Conservation (phyloP, 345 rosid genomes). For the Citropsis articulata region DNA sequence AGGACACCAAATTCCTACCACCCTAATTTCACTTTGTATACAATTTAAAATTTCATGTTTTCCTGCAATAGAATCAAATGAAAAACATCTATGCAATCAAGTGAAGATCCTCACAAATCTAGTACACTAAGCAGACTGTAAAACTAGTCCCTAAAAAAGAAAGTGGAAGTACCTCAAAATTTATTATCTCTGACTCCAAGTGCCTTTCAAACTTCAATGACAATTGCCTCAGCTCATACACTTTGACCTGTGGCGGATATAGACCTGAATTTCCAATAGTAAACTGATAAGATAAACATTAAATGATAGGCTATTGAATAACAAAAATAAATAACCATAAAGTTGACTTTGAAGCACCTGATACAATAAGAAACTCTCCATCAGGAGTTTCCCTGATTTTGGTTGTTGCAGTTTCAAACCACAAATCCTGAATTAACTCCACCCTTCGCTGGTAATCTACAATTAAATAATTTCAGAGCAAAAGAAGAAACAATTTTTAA, state of each 20-base stretch:
- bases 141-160: background rate
- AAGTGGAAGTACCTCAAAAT: constrained; percentile 59
- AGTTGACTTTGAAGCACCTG: constrained; percentile 44
- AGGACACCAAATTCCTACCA: background rate
- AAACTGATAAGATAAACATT: constrained; percentile 6
- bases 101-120: background rate
- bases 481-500: background rate
- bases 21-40: background rate
- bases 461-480: background rate
- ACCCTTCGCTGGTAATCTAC: constrained; percentile 45
- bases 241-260: constrained; percentile 92
- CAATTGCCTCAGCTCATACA: constrained; percentile 69
- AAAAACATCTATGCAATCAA: background rate
- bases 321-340: constrained; percentile 1
- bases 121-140: background rate
- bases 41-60: background rate
- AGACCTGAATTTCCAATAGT: constrained; percentile 46
- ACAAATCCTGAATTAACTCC: constrained; percentile 75
- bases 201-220: constrained; percentile 92
- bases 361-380: constrained; percentile 77
- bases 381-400: constrained; percentile 80
- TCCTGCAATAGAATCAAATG: background rate
- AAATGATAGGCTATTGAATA: background rate
- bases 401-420: constrained; percentile 77
- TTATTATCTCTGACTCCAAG: constrained; percentile 78